Evolutionary conservation across 2,329 filamentous ascomycete species (phyloP).

Genomic region (Ampelomyces quisqualis): DNA sequence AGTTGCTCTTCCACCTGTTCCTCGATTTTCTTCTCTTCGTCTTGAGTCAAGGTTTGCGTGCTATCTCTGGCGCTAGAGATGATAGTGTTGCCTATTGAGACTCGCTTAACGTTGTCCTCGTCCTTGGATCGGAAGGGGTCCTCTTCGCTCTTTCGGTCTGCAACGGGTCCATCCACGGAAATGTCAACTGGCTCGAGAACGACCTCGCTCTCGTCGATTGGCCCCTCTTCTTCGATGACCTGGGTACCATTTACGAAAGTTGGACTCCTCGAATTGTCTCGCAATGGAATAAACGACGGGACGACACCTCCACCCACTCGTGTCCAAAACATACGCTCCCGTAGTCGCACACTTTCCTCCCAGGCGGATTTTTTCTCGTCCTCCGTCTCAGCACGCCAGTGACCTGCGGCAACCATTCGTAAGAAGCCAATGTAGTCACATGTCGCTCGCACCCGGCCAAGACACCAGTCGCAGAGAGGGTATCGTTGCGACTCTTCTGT

Average conservation of each 20-base stretch:
- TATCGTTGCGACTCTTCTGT: slow-evolving; percentile 84
- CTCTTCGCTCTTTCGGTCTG: slow-evolving; percentile 29
- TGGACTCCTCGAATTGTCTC: slow-evolving; percentile 38
- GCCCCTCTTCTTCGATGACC: slow-evolving; percentile 19
- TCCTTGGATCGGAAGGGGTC: slow-evolving; percentile 37
- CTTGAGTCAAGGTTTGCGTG: slow-evolving; percentile 9
- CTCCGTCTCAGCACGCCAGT: slow-evolving; percentile 80
- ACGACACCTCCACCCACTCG: slow-evolving; percentile 89
- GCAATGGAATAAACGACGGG: slow-evolving; percentile 55
- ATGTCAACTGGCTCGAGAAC: slow-evolving; percentile 26
- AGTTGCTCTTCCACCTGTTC: slow-evolving; percentile 41
- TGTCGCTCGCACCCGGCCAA: slow-evolving; percentile 77
- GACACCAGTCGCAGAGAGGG: slow-evolving; percentile 84
- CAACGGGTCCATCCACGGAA: slow-evolving; percentile 12
- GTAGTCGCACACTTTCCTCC: slow-evolving; percentile 87
- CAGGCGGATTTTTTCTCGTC: slow-evolving; percentile 86
- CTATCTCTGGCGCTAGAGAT: slow-evolving; percentile 15
- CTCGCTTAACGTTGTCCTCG: slow-evolving; percentile 32
- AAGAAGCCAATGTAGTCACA: slow-evolving; percentile 93
- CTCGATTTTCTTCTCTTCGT: slow-evolving; percentile 40
- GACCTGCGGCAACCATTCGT: slow-evolving; percentile 86
- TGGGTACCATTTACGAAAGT: slow-evolving; percentile 27
- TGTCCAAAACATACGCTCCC: slow-evolving; percentile 97
- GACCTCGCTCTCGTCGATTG: slow-evolving; percentile 33
- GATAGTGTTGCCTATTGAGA: slow-evolving; percentile 43